Percentiles rank a stretch among this genome's conserved stretches.
Evolutionary conservation across 2,329 filamentous ascomycete genomes (phyloP).

Genomic region (Exophiala lecanii-corni): DNA sequence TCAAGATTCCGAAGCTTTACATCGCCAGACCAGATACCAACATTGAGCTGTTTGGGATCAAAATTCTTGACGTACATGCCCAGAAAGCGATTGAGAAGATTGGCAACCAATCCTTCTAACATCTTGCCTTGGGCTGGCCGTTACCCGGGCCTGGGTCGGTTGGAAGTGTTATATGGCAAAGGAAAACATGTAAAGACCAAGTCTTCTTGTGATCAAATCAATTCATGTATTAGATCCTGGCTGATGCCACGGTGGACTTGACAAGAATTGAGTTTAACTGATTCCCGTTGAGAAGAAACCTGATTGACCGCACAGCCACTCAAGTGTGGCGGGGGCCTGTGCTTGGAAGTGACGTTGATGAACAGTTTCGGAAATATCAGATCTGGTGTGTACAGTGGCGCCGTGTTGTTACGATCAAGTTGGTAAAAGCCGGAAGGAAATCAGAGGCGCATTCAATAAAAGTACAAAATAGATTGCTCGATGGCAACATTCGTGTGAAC

Average conservation of each 20-base stretch:
- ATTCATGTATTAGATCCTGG: neutral
- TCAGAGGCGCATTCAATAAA: no score
- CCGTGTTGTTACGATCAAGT: no score
- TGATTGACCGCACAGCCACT: neutral
- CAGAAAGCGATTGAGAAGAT: slow-evolving; percentile 96
- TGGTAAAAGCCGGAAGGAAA: no score
- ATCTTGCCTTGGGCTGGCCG: slow-evolving; percentile 64
- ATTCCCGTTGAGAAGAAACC: neutral
- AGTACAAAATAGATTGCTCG: no score
- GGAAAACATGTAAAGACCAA: slow-evolving; percentile 7
- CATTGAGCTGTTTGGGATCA: slow-evolving; percentile 93
- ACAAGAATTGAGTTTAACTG: neutral
- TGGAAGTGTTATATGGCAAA: slow-evolving; percentile 1
- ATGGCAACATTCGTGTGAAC: no score
- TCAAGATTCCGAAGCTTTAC: slow-evolving; percentile 92
- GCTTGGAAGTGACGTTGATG: no score
- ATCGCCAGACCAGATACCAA: slow-evolving; percentile 98
- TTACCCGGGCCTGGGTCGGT: slow-evolving; percentile 66
- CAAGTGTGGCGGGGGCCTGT: neutral
- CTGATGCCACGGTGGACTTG: neutral
- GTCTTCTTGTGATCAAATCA: neutral
- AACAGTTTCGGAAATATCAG: no score
- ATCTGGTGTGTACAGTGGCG: no score
- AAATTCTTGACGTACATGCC: slow-evolving; percentile 99
- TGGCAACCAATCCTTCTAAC: slow-evolving; percentile 95